Base-by-base conservation (phyloP, 208 protist species). In the Wallacemonas sp. region DNA sequence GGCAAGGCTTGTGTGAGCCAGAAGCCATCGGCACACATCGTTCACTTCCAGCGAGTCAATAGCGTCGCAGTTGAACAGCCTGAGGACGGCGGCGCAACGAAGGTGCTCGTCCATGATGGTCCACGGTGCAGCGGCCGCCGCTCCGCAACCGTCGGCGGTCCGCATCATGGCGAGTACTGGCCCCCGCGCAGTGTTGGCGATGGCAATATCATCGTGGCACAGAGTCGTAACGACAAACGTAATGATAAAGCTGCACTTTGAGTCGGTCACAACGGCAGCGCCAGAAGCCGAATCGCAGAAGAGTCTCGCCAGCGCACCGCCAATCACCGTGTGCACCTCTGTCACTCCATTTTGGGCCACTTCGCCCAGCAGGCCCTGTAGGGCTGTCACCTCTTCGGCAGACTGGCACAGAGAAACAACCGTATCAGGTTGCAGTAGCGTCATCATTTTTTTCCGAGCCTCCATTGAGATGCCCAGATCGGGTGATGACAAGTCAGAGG, bases 41-140 rank as follows among this genome's bases (percentile, higher is more conserved):
- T 62, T 34, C 70, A 92, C 92, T 19, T 75, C 71, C 1, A 38
- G 62, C 0, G 74, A 67, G 38, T 89, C 80, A 0, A 77, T 61
- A 0, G 65, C 47, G 33, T 93, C 80, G 63, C 81, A 87, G 69
- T 93, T 79, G 69, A 96, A 87, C 8, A 92, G 74, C 0, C 90
- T 79, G 32, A 93, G 76, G 16, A 92, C 56, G 16, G 64, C 57
- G 33, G 90, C 85, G 43, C 63, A 81, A 38, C 65, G 62, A 19
- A 93, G 72, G 17, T 61, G 38, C 3, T 57, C 41, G 19, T 85
- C 76, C 17, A 90, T 38, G 26, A 86, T 41, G 5, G 52, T 47
- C 12, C 80, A 80, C 3, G 88, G 30, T 21, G 49, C 14, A 2
- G 73, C 74, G 1, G 49, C 46, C 19, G 21, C 58, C 19, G 34